phyloP scores from a whole-genome alignment of 371 early-diverging fungal genomes.

The Mucor piriformis region DNA sequence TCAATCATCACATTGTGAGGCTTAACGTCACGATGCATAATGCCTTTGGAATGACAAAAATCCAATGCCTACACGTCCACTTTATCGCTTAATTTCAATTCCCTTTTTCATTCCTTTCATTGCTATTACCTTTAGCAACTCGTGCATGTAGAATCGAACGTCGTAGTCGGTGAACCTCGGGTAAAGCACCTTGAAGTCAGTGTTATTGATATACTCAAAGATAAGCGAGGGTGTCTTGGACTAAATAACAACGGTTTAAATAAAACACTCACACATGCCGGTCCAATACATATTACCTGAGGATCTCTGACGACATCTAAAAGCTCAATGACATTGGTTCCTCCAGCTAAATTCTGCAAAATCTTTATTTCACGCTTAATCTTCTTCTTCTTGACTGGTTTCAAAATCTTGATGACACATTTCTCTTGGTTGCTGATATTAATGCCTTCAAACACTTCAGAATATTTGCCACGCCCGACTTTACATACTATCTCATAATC shows the following conservation, averaged over 20 bases:
- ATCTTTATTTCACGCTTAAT: slow-evolving; percentile 99
- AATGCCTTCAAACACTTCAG: slow-evolving; percentile 99
- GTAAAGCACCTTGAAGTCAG: slow-evolving; percentile 74
- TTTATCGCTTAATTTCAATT: too few relatives aligned
- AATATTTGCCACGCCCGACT: slow-evolving; percentile 99
- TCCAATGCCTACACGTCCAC: slow-evolving; percentile 94
- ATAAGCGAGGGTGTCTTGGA: slow-evolving; percentile 95
- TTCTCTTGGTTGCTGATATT: slow-evolving; percentile 74
- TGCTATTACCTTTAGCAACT: slow-evolving; percentile 86
- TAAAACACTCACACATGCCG: too few relatives aligned
- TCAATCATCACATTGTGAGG: slow-evolving; percentile 99
- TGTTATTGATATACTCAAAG: slow-evolving; percentile 93
- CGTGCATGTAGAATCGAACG: slow-evolving; percentile 94
- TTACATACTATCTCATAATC: slow-evolving; percentile 96
- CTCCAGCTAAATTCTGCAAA: slow-evolving; percentile 94
- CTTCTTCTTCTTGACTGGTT: slow-evolving; percentile 99
- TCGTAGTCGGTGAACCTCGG: slow-evolving; percentile 89
- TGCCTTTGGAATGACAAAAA: slow-evolving; percentile 97
- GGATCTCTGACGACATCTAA: slow-evolving; percentile 97
- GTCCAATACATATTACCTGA: too few relatives aligned
- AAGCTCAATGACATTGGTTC: slow-evolving; percentile 94
- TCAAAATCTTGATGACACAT: slow-evolving; percentile 99
- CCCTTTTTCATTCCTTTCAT: too few relatives aligned
- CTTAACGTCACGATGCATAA: slow-evolving; percentile 99
- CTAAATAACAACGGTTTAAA: slow-evolving; percentile 18